These are phyloP conservation scores for Trichocomaceae sp. DNA, from an alignment of 2,329 filamentous ascomycete species.

Conservation along the genomic window DNA sequence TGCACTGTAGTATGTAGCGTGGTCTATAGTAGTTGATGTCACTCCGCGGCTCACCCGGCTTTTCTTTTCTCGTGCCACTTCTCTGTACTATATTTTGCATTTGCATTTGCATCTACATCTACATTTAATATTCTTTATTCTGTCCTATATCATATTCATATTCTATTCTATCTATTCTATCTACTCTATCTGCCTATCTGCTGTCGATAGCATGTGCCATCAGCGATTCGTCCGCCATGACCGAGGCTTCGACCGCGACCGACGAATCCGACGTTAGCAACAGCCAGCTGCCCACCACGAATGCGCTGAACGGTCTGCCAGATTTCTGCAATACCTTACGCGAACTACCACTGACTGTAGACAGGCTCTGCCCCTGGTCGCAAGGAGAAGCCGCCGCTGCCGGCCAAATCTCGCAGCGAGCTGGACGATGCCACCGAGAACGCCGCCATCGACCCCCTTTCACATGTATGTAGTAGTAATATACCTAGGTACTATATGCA, in stretches of 20 bases:
- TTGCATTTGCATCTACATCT: no score
- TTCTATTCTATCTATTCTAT: background rate
- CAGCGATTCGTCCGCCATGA: slow-evolving; percentile 20
- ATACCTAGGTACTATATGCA: no score
- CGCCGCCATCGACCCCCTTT: slow-evolving; percentile 59
- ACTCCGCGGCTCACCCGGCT: no score
- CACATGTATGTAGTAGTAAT: slow-evolving; percentile 61
- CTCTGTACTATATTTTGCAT: no score
- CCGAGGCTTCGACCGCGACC: slow-evolving; percentile 25
- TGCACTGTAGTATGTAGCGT: no score
- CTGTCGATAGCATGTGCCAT: slow-evolving; percentile 14
- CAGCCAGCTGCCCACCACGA: slow-evolving; percentile 20
- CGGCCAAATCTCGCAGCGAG: slow-evolving; percentile 12
- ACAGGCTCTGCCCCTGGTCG: no score
- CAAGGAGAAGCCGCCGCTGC: slow-evolving; percentile 13
- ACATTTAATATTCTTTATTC: no score
- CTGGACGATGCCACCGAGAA: slow-evolving; percentile 31
- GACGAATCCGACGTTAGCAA: slow-evolving; percentile 17
- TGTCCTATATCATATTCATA: background rate
- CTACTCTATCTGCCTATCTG: background rate
- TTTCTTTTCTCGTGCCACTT: no score
- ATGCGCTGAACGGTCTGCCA: slow-evolving; percentile 5
- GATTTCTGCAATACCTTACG: background rate
- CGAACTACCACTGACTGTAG: no score
- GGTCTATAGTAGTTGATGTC: no score